Conservation (phyloP, 306 rosid genomes). For the Sicyos edulis region DNA sequence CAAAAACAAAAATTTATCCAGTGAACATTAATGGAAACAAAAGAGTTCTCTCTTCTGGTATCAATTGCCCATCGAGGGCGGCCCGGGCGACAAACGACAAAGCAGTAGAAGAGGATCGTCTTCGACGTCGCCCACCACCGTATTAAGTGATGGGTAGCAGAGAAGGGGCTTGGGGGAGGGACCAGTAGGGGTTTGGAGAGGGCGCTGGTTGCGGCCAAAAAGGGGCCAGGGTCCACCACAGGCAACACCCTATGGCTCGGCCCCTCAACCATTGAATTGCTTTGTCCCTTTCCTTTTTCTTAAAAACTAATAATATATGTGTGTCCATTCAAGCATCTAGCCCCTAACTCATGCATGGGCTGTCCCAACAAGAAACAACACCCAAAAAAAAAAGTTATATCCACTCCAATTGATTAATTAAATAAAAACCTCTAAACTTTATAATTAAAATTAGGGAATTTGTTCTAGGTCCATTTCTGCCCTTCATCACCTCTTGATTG, state of each 20-base stretch:
- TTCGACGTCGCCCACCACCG: not conserved
- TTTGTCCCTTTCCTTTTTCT: constrained; percentile 38
- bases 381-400: not conserved
- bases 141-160: not conserved
- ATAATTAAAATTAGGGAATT: too few relatives aligned
- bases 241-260: constrained; percentile 41
- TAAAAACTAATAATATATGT: constrained; percentile 8
- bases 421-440: not conserved
- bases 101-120: not conserved
- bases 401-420: not conserved
- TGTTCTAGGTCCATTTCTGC: too few relatives aligned
- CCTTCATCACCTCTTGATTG: too few relatives aligned
- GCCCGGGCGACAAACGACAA: not conserved
- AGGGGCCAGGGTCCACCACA: constrained; percentile 27
- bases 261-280: constrained; percentile 41
- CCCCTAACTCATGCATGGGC: constrained; percentile 17
- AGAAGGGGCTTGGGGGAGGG: constrained; percentile 20
- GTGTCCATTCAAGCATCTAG: constrained; percentile 4
- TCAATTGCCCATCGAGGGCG: not conserved
- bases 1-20: too few relatives aligned
- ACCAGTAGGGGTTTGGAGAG: constrained; percentile 35
- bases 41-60: not conserved
- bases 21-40: not conserved
- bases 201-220: constrained; percentile 33
- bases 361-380: constrained; percentile 8